Percentiles rank a stretch among this genome's conserved stretches.
Conservation (phyloP, 2,329 filamentous ascomycete species). For the Fusarium redolens region DNA sequence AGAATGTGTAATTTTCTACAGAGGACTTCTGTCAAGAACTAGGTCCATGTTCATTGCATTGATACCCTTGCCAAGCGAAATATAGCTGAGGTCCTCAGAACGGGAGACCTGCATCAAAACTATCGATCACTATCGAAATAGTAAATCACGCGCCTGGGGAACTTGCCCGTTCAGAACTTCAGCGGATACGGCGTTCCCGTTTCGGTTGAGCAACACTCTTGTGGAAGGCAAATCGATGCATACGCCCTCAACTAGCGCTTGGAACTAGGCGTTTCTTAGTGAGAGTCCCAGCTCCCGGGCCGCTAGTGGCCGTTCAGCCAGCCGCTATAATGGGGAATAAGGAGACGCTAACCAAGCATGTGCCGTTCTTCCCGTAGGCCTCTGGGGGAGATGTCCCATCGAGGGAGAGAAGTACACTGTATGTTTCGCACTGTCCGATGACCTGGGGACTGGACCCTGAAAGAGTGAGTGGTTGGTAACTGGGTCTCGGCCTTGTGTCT, state of each 20-base stretch:
- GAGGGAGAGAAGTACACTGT: neutral
- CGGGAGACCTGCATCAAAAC: neutral
- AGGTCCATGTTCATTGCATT: neutral
- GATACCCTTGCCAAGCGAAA: neutral
- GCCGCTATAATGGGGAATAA: neutral
- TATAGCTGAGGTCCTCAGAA: neutral
- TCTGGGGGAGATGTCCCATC: neutral
- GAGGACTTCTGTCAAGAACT: neutral
- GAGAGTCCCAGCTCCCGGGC: neutral
- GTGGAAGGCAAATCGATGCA: neutral
- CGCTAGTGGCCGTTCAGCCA: slow-evolving; percentile 3
- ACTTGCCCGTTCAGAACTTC: neutral
- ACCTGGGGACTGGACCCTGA: neutral
- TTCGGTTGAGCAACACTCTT: neutral
- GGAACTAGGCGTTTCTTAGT: neutral
- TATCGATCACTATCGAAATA: neutral
- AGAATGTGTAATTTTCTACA: neutral
- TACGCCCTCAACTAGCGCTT: neutral
- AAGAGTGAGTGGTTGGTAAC: neutral
- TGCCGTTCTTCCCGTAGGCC: neutral
- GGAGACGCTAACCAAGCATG: neutral
- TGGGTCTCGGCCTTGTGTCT: neutral
- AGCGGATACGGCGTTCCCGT: neutral
- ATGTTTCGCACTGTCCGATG: neutral
- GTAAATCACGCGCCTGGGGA: neutral